phyloP scores from a whole-genome alignment of 345 rosid species.

The Moringa oleifera region DNA sequence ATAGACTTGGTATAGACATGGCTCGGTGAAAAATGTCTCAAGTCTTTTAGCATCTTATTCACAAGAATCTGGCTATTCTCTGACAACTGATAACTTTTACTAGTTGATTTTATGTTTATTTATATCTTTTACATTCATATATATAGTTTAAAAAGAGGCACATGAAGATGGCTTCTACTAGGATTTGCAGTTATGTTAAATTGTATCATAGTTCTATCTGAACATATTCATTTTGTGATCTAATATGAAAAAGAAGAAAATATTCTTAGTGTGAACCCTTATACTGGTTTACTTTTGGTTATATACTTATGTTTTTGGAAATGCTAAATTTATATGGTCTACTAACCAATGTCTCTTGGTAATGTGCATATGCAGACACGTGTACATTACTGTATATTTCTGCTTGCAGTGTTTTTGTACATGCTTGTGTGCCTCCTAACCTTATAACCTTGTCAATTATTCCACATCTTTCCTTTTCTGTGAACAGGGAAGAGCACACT shows the following conservation, averaged over 20 bases:
- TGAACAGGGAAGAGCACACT: conserved; percentile 67
- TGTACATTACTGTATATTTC: not conserved
- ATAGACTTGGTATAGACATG: not conserved
- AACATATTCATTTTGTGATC: too few relatives aligned
- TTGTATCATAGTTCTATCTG: too few relatives aligned
- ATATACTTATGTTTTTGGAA: not conserved
- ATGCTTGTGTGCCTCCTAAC: not conserved
- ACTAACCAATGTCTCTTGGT: not conserved
- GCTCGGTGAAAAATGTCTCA: not conserved
- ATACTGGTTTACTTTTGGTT: not conserved
- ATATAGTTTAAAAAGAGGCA: too few relatives aligned
- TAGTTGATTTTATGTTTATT: too few relatives aligned
- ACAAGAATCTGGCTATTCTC: not conserved
- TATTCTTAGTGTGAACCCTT: not conserved
- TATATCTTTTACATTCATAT: not conserved
- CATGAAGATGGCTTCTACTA: not conserved
- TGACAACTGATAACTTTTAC: not conserved
- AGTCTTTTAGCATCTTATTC: not conserved
- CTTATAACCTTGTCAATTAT: too few relatives aligned
- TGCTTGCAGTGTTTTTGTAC: not conserved
- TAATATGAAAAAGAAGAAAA: too few relatives aligned
- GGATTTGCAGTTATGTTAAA: not conserved
- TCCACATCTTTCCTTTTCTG: not conserved
- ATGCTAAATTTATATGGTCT: not conserved
- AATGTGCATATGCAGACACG: not conserved